A percentile compares a stretch with the other conserved stretches of the same genome.
Conservation (phyloP, 202 grass and related monocot genomes). For the Carex arenaria region DNA sequence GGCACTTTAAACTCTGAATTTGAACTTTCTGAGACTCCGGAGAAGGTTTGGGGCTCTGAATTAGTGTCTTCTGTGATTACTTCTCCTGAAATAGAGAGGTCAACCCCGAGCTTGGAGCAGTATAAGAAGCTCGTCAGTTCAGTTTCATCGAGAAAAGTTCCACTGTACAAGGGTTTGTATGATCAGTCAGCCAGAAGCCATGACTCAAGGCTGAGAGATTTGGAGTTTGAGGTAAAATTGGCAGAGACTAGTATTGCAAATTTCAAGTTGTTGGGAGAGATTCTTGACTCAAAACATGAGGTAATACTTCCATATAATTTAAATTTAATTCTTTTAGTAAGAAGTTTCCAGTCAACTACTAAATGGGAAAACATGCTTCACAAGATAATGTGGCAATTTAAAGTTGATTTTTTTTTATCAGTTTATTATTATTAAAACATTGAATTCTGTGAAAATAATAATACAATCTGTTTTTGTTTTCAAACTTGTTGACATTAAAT, state of each 20-base stretch:
- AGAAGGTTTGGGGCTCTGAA: constrained; percentile 13
- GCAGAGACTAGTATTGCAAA: constrained; percentile 36
- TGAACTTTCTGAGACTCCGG: neutral
- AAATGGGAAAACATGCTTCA: neutral
- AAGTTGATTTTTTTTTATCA: neutral
- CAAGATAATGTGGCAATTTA: neutral
- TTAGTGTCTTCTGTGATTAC: neutral
- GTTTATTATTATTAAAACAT: neutral
- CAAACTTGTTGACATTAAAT: neutral
- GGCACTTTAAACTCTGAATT: constrained; percentile 6
- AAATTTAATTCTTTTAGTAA: neutral
- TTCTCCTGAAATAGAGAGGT: neutral
- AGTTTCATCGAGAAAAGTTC: constrained; percentile 30
- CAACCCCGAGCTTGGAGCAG: constrained; percentile 35
- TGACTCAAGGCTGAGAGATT: constrained; percentile 40
- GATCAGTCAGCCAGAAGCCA: constrained; percentile 41
- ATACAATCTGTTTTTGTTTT: neutral
- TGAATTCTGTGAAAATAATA: constrained; percentile 12
- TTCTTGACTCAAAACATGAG: constrained; percentile 29
- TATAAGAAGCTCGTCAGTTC: constrained; percentile 59
- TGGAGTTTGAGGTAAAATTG: constrained; percentile 60
- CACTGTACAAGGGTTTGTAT: constrained; percentile 59
- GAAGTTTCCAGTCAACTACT: neutral
- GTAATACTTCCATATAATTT: constrained; percentile 21
- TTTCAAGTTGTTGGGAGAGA: constrained; percentile 20